phyloP scores from a whole-genome alignment of 805 yeast genomes.

The Kazachstania kunashirensis region DNA sequence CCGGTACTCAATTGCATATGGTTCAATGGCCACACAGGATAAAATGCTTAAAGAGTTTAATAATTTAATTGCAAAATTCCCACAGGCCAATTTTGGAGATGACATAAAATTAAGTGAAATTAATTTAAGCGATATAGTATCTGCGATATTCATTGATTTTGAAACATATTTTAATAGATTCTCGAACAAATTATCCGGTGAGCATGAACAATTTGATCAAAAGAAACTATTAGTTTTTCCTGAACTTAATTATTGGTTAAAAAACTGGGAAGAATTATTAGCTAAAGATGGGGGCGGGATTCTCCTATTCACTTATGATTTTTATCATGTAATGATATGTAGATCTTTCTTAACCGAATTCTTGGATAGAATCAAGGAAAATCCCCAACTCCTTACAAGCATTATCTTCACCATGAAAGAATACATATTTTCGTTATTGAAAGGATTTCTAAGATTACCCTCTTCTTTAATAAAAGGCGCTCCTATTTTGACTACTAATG shows the following conservation, averaged over 20 bases:
- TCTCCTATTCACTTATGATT: conserved; percentile 39
- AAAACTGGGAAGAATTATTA: conserved; percentile 37
- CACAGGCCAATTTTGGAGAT: conserved; percentile 44
- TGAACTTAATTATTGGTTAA: conserved; percentile 38
- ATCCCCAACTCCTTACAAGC: conserved; percentile 20
- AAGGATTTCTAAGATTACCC: conserved; percentile 37
- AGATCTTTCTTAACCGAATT: conserved; percentile 28
- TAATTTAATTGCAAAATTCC: conserved; percentile 37
- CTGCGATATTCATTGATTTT: conserved; percentile 22
- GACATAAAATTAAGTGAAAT: conserved; percentile 44
- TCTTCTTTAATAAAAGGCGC: conserved; percentile 43
- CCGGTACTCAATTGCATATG: conserved; percentile 41
- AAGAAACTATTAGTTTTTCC: conserved; percentile 16
- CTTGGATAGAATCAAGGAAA: conserved; percentile 16
- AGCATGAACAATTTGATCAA: neutral
- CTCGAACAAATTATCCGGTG: conserved; percentile 8
- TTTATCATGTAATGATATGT: conserved; percentile 37
- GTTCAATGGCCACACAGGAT: conserved; percentile 28
- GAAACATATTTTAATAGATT: conserved; percentile 17
- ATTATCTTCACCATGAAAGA: conserved; percentile 35
- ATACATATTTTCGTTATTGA: conserved; percentile 38
- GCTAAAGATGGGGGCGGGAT: conserved; percentile 41
- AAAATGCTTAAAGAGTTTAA: conserved; percentile 30
- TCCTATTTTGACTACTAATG: conserved; percentile 43
- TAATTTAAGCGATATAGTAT: conserved; percentile 32